These are phyloP conservation scores for Colletotrichum sidae DNA, from an alignment of 2,329 filamentous ascomycete species.

Conservation along the genomic window DNA sequence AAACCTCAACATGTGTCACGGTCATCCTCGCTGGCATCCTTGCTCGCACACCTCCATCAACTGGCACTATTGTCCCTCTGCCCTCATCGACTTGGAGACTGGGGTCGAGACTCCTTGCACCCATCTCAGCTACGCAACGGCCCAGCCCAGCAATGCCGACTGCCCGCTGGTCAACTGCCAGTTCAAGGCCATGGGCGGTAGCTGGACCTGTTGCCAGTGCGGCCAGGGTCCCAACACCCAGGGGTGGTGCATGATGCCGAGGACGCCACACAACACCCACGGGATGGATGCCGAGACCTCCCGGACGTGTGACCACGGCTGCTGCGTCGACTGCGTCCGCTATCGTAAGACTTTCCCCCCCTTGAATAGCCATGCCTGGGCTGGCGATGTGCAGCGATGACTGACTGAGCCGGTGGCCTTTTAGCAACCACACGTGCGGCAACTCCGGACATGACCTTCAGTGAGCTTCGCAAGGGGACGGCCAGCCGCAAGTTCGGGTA, in stretches of 20 bases:
- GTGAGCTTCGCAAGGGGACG: constrained; percentile 52
- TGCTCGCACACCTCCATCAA: constrained; percentile 67
- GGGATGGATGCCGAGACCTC: constrained; percentile 49
- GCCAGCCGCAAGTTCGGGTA: constrained; percentile 51
- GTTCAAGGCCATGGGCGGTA: constrained; percentile 60
- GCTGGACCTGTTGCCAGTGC: constrained; percentile 67
- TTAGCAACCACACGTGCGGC: constrained; percentile 47
- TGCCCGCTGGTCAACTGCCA: constrained; percentile 65
- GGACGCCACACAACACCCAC: constrained; percentile 45
- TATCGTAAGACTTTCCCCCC: constrained; percentile 50
- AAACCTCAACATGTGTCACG: constrained; percentile 61
- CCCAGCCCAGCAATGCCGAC: constrained; percentile 55
- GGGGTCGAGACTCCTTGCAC: constrained; percentile 62
- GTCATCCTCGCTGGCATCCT: constrained; percentile 63
- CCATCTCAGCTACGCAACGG: constrained; percentile 59
- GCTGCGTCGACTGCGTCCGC: constrained; percentile 61
- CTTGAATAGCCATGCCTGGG: not conserved
- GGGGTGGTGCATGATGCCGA: constrained; percentile 63
- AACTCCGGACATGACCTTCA: constrained; percentile 51
- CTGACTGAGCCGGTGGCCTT: not conserved
- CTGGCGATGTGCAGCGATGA: not conserved
- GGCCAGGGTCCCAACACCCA: constrained; percentile 61
- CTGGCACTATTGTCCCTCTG: constrained; percentile 66
- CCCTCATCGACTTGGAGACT: constrained; percentile 60
- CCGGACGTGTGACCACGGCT: constrained; percentile 63